Evolutionary conservation across 1,139 yeast genomes (phyloP).

Genomic region (Keqinozyma sinolaborantium): DNA sequence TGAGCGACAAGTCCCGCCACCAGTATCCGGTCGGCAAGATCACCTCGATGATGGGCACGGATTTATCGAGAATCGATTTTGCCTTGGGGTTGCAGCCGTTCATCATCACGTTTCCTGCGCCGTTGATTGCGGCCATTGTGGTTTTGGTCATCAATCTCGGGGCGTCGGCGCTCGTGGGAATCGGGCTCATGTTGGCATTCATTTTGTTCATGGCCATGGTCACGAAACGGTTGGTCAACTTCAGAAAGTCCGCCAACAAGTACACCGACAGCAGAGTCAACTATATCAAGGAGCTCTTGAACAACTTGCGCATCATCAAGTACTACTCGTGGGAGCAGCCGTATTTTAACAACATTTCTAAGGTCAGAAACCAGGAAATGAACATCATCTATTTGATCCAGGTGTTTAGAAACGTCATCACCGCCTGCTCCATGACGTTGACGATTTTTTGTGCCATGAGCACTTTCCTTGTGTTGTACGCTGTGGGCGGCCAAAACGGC

Average conservation of each 20-base stretch:
- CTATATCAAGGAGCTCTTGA: constrained; percentile 33
- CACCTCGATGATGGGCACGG: constrained; percentile 50
- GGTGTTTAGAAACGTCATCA: constrained; percentile 53
- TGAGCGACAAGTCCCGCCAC: constrained; percentile 58
- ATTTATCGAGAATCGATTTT: constrained; percentile 34
- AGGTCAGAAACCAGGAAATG: constrained; percentile 49
- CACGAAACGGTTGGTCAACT: constrained; percentile 23
- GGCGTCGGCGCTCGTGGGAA: constrained; percentile 31
- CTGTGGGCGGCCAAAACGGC: constrained; percentile 33
- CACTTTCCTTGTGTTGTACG: constrained; percentile 69
- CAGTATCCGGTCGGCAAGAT: constrained; percentile 64
- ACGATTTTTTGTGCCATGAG: constrained; percentile 69
- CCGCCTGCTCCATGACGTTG: constrained; percentile 56
- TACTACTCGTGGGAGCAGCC: constrained; percentile 69
- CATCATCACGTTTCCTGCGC: constrained; percentile 26
- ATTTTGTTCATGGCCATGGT: constrained; percentile 19
- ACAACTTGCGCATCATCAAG: constrained; percentile 33
- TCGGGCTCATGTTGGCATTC: constrained; percentile 26
- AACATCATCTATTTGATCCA: constrained; percentile 48
- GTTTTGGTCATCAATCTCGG: constrained; percentile 32
- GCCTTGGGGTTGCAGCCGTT: constrained; percentile 34
- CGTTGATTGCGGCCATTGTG: constrained; percentile 29
- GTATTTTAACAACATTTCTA: constrained; percentile 43
- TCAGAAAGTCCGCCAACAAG: constrained; percentile 24
- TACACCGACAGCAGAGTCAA: constrained; percentile 34